Evolutionary conservation across 768 basidiomycete species (phyloP), one percentile per base, ranked within the genome.

Genomic region (Russula dissimulans): DNA sequence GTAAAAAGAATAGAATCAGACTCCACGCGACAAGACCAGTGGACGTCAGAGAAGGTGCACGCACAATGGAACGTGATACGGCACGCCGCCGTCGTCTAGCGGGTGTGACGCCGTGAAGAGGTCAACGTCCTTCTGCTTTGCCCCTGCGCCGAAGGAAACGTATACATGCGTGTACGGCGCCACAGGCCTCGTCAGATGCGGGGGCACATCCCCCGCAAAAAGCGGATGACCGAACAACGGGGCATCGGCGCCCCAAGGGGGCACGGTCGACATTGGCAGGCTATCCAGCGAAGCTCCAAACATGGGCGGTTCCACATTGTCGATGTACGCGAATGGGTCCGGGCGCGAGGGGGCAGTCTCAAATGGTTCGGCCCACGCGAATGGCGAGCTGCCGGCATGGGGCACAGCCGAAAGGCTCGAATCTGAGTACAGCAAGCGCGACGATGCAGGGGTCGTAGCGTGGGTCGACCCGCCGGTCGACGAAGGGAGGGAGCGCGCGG

Each of bases 91-190:
- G 31, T 78, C 87, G 66, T 81, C 81, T 47, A 92, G 72, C 38
- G 82, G 85, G 66, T 89, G 75, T 45, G 77, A 77, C 0, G 89
- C 84, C 0, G 86, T 89, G 69, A 78, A 89, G 14, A 78, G 77
- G 67, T 95, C 93, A 45, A 95, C 77, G 61, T 91, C 84, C 69
- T 91, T 92, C 71, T 94, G 91, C 32, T 81, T 76, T 76, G 84
- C 84, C 3, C 93, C 93, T 5, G 92, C 85, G 22, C 91, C 91
- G 66, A 95, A 91, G 0, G 91, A 89, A 10, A 94, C 85, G 69
- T 83, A 93, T 39, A 87, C 88, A 56, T 87, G 81, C 3, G 84
- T 72, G 69, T 91, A 77, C 38, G 86, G 76, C 32, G 89, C 82
- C 52, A 79, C 78, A 5, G 60, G 54, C 43, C 80, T 78, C 60